Conservation (phyloP, 257 asterid species). For the Penstemon davidsonii region DNA sequence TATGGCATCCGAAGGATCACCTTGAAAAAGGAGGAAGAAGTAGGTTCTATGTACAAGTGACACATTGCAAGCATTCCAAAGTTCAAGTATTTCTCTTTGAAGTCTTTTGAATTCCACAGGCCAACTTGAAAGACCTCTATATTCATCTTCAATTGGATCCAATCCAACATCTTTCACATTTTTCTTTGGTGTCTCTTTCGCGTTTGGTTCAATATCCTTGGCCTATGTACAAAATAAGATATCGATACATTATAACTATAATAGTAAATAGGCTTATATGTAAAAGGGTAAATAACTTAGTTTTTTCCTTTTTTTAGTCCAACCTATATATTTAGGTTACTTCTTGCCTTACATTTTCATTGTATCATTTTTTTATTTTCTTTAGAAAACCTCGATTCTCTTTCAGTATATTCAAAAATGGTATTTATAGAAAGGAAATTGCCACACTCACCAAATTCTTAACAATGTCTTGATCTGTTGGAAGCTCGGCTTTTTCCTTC, state of each 20-base stretch:
- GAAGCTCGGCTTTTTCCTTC: constrained; percentile 38
- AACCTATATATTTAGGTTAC: too few species aligned
- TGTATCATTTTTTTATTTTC: too few species aligned
- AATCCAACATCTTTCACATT: constrained; percentile 69
- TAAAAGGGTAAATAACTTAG: not conserved
- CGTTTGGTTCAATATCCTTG: constrained; percentile 39
- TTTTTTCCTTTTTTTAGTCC: too few species aligned
- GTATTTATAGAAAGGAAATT: constrained; percentile 1
- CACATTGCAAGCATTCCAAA: constrained; percentile 79
- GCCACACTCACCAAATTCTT: constrained; percentile 34
- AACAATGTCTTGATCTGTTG: constrained; percentile 23
- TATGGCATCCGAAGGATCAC: constrained; percentile 85
- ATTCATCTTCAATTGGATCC: constrained; percentile 76
- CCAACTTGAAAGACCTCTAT: constrained; percentile 55
- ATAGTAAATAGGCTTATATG: not conserved
- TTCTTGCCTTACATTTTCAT: too few species aligned
- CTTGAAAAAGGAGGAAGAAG: constrained; percentile 81
- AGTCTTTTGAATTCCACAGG: constrained; percentile 75
- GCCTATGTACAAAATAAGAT: constrained; percentile 31
- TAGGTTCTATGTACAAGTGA: constrained; percentile 86
- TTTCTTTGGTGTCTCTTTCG: constrained; percentile 47
- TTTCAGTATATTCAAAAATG: too few species aligned
- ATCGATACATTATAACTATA: not conserved
- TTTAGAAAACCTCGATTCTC: too few species aligned
- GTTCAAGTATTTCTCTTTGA: constrained; percentile 72